These are phyloP conservation scores for Hirschfeldia incana DNA, from an alignment of 345 rosid genomes.

Conservation along the genomic window DNA sequence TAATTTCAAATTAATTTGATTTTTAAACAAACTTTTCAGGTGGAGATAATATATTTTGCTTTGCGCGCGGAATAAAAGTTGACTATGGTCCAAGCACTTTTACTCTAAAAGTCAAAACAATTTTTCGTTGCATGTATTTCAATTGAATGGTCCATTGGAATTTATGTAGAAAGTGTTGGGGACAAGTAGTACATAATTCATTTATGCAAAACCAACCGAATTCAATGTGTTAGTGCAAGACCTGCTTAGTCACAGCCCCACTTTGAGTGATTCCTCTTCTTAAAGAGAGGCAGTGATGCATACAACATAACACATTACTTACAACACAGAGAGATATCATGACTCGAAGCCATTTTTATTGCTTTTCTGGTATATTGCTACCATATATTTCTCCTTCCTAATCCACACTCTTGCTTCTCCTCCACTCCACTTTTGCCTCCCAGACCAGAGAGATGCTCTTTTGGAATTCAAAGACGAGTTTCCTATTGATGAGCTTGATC, in stretches of 20 bases:
- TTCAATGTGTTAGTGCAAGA: not conserved
- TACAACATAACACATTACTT: not conserved
- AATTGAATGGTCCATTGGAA: not conserved
- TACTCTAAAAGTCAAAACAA: not conserved
- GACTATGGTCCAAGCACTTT: not conserved
- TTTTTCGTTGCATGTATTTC: not conserved
- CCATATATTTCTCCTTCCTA: not conserved
- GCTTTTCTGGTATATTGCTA: not conserved
- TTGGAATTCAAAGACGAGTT: slow-evolving; percentile 6
- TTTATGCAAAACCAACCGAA: not conserved
- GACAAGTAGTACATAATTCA: not conserved
- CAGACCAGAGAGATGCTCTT: slow-evolving; percentile 20
- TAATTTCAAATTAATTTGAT: no score
- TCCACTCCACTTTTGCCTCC: not conserved
- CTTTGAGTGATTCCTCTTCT: not conserved
- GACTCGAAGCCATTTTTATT: not conserved
- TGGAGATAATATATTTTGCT: not conserved
- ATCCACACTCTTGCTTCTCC: slow-evolving; percentile 11
- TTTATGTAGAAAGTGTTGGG: not conserved
- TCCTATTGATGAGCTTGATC: not conserved
- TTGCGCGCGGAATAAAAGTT: no score
- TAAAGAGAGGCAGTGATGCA: not conserved
- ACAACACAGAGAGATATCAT: not conserved
- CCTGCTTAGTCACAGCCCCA: not conserved
- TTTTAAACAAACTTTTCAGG: not conserved